These are phyloP conservation scores for Rhodotorula sp. DNA, from an alignment of 1,284 basidiomycete species.

Conservation along the genomic window DNA sequence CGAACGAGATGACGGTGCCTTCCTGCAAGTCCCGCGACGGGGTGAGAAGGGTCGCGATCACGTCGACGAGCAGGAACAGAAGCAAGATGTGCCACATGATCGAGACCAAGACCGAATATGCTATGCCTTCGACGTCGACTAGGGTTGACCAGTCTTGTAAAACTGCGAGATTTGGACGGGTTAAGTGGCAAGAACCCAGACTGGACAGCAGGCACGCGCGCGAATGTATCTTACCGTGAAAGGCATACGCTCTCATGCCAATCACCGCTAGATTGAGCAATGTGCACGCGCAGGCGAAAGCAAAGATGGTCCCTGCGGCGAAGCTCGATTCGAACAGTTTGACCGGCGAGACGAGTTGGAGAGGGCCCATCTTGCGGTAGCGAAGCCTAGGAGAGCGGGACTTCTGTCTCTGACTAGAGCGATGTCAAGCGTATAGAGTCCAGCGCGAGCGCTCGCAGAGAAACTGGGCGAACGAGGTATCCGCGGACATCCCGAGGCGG, in stretches of 20 bases:
- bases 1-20: constrained; percentile 20
- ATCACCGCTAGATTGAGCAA: constrained; percentile 3
- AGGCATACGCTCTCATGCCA: constrained; percentile 1
- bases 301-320: constrained; percentile 18
- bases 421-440: too few relatives aligned
- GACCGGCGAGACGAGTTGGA: constrained; percentile 14
- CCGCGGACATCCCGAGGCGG: background rate
- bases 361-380: background rate
- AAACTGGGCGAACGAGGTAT: background rate
- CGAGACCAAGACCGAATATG: constrained; percentile 2
- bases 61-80: constrained; percentile 19
- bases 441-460: too few relatives aligned
- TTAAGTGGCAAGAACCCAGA: background rate
- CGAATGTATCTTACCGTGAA: background rate
- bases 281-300: constrained; percentile 1
- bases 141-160: background rate
- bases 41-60: constrained; percentile 12
- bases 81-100: constrained; percentile 11
- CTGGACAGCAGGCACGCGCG: background rate
- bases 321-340: constrained; percentile 12
- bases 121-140: constrained; percentile 5
- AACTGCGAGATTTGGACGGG: background rate
- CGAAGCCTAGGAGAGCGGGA: too few relatives aligned
- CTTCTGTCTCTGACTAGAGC: too few relatives aligned
- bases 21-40: constrained; percentile 23